Evolutionary conservation across 176 grass and related monocot genomes (phyloP).

Genomic region (Raddia distichophylla): DNA sequence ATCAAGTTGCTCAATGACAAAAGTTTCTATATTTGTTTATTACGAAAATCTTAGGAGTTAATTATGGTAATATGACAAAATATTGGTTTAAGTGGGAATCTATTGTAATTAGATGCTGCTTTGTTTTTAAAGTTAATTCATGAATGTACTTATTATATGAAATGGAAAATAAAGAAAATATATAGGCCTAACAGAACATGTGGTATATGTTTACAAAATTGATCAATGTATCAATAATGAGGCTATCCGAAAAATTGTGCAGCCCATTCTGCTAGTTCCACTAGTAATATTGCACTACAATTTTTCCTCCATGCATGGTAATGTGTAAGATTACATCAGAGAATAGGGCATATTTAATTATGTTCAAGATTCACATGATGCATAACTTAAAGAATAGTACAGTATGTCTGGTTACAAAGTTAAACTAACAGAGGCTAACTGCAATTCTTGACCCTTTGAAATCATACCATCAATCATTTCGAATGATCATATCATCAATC

Average conservation of each 20-base stretch:
- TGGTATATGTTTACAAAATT: slow-evolving; percentile 18
- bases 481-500: slow-evolving; percentile 7
- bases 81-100: background rate
- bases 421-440: slow-evolving; percentile 29
- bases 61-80: background rate
- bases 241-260: slow-evolving; percentile 5
- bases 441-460: slow-evolving; percentile 17
- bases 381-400: background rate
- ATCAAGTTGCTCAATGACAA: background rate
- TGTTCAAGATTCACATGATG: background rate
- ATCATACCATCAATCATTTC: slow-evolving; percentile 17
- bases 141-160: background rate
- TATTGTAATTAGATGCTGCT: background rate
- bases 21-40: background rate
- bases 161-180: background rate
- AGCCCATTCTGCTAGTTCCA: slow-evolving; percentile 12
- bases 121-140: background rate
- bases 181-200: slow-evolving; percentile 9
- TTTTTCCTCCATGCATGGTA: slow-evolving; percentile 12
- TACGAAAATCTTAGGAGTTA: background rate
- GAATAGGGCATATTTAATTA: background rate
- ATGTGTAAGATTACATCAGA: slow-evolving; percentile 6
- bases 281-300: slow-evolving; percentile 12
- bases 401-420: slow-evolving; percentile 32
- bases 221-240: slow-evolving; percentile 23